Evolutionary conservation across 768 basidiomycete genomes (phyloP).

Genomic region (Pleurotus platypus): DNA sequence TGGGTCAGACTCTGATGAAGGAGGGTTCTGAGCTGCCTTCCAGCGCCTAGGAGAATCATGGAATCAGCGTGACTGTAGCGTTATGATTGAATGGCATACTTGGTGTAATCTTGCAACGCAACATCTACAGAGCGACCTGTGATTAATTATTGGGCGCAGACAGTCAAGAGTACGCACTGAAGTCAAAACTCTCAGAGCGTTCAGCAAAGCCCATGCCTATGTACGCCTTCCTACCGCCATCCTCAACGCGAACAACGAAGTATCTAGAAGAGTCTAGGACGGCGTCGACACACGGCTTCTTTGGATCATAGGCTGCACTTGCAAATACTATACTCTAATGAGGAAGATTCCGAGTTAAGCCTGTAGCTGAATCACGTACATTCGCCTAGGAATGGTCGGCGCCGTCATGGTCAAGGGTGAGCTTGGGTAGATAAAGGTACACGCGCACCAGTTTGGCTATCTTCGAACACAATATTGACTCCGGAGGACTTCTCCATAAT

Average conservation of each 20-base stretch:
- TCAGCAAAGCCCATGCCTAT: slow-evolving; percentile 94
- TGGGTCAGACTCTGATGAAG: slow-evolving; percentile 35
- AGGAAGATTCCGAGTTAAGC: too few relatives aligned
- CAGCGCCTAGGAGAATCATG: slow-evolving; percentile 41
- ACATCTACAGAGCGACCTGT: slow-evolving; percentile 51
- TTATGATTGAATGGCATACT: slow-evolving; percentile 37
- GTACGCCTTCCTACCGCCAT: slow-evolving; percentile 82
- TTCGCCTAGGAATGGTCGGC: slow-evolving; percentile 45
- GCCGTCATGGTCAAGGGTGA: background rate
- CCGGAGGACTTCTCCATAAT: slow-evolving; percentile 74
- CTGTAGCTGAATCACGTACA: slow-evolving; percentile 38
- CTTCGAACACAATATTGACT: slow-evolving; percentile 77
- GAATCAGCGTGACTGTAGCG: slow-evolving; percentile 9
- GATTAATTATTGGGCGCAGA: background rate
- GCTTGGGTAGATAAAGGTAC: background rate
- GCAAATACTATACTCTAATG: slow-evolving; percentile 65
- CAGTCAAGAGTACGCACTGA: slow-evolving; percentile 56
- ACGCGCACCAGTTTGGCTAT: slow-evolving; percentile 66
- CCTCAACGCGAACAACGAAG: slow-evolving; percentile 90
- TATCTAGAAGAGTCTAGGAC: slow-evolving; percentile 94
- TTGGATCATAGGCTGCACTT: slow-evolving; percentile 74
- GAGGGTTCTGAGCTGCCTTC: slow-evolving; percentile 59
- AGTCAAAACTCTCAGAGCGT: slow-evolving; percentile 86
- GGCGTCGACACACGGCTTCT: slow-evolving; percentile 86
- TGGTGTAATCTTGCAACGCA: slow-evolving; percentile 82